Evolutionary conservation across 495 filamentous ascomycete species (phyloP).

Genomic region (Daldinia grandis): DNA sequence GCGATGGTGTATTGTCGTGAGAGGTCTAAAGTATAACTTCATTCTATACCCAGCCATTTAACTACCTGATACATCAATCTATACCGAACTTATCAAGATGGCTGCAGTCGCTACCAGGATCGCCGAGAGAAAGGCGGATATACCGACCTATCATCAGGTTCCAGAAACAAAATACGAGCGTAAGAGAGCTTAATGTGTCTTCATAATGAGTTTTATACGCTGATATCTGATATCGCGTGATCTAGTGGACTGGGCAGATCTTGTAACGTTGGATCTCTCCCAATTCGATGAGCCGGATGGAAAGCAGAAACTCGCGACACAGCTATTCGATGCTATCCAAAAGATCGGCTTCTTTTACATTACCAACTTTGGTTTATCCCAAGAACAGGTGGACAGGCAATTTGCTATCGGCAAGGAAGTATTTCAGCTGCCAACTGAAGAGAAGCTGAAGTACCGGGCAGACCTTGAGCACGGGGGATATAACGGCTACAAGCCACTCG

Average conservation of each 20-base stretch:
- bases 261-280: slow-evolving; percentile 64
- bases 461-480: slow-evolving; percentile 47
- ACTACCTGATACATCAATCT: background rate
- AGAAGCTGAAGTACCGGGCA: slow-evolving; percentile 48
- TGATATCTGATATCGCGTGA: slow-evolving; percentile 5
- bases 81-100: slow-evolving; percentile 28
- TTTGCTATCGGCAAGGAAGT: slow-evolving; percentile 67
- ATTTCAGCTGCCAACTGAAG: slow-evolving; percentile 63
- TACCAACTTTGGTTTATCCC: slow-evolving; percentile 64
- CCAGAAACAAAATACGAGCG: slow-evolving; percentile 51
- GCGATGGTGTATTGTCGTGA: slow-evolving; percentile 11
- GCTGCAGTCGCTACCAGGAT: slow-evolving; percentile 37
- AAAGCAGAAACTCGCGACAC: slow-evolving; percentile 62
- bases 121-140: slow-evolving; percentile 22
- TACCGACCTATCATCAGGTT: slow-evolving; percentile 50
- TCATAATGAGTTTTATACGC: background rate
- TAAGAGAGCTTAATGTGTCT: slow-evolving; percentile 22
- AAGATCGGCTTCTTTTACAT: slow-evolving; percentile 69
- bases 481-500: slow-evolving; percentile 47
- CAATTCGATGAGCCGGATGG: slow-evolving; percentile 63
- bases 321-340: slow-evolving; percentile 65
- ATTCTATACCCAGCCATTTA: background rate
- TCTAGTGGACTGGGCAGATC: slow-evolving; percentile 64
- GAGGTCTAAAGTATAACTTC: background rate
- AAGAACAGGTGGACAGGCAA: slow-evolving; percentile 67